Conservation (phyloP, 305 asterid species). For the Fraxinus paxiana region DNA sequence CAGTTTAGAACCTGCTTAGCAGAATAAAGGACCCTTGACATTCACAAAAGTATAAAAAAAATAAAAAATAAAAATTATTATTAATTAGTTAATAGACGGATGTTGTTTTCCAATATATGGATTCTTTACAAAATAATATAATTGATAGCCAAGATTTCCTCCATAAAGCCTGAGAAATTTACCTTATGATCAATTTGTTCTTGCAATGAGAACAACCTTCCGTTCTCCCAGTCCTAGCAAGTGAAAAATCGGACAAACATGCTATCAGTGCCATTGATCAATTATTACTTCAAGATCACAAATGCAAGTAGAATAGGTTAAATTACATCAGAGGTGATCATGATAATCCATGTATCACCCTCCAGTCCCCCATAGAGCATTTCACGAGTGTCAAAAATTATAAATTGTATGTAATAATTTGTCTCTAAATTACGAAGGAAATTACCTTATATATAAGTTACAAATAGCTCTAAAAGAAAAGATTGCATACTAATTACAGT, state of each 20-base stretch:
- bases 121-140: conserved; percentile 4
- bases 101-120: background rate
- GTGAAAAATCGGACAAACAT: conserved; percentile 18
- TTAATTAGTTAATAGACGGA: background rate
- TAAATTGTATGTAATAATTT: background rate
- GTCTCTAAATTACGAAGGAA: background rate
- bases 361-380: background rate
- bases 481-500: background rate
- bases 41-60: background rate
- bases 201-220: conserved; percentile 77
- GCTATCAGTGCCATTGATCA: conserved; percentile 21
- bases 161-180: conserved; percentile 7
- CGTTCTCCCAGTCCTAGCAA: conserved; percentile 69
- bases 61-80: background rate
- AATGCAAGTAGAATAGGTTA: background rate
- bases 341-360: background rate
- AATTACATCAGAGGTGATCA: background rate
- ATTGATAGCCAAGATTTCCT: background rate
- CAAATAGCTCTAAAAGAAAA: background rate
- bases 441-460: background rate
- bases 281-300: background rate
- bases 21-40: background rate
- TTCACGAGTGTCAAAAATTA: background rate
- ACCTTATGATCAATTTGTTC: conserved; percentile 93
- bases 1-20: background rate